Evolutionary conservation across 169 alveolate genomes (phyloP).

Genomic region (Cryptosporidium muris): DNA sequence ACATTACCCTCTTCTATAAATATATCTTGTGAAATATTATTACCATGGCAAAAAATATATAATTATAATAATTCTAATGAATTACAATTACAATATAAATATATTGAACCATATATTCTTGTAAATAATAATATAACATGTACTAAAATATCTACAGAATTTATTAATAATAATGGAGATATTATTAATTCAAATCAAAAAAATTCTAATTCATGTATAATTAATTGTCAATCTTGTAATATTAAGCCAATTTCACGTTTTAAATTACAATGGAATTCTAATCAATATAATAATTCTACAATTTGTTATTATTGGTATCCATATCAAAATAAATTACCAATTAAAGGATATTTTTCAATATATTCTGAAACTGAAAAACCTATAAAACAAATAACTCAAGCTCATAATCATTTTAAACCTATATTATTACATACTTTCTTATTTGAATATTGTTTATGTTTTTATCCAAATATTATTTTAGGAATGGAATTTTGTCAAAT

Average conservation of each 20-base stretch:
- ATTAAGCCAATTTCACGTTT: conserved; percentile 14
- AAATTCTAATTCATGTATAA: not conserved
- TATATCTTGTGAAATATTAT: conserved; percentile 20
- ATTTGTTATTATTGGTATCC: conserved; percentile 48
- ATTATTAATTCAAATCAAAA: not conserved
- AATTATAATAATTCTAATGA: not conserved
- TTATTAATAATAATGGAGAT: conserved; percentile 1
- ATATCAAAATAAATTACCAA: conserved; percentile 30
- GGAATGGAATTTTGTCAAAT: conserved; percentile 58
- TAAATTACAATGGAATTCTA: conserved; percentile 35
- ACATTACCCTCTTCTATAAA: conserved; percentile 35
- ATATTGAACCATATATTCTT: conserved; percentile 40
- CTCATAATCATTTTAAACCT: conserved; percentile 40
- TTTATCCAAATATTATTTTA: conserved; percentile 28
- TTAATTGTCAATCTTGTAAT: not conserved
- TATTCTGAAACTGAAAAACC: conserved; percentile 50
- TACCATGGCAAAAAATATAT: conserved; percentile 52
- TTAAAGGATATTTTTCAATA: conserved; percentile 57
- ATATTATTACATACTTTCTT: conserved; percentile 32
- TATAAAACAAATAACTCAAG: conserved; percentile 26
- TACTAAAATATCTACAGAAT: conserved; percentile 22
- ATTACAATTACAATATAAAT: not conserved
- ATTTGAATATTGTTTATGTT: conserved; percentile 57
- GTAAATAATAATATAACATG: conserved; percentile 19
- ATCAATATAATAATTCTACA: conserved; percentile 12